Evolutionary conservation across 805 yeast genomes (phyloP).

Genomic region (Ogataea nakhonphanomensis): DNA sequence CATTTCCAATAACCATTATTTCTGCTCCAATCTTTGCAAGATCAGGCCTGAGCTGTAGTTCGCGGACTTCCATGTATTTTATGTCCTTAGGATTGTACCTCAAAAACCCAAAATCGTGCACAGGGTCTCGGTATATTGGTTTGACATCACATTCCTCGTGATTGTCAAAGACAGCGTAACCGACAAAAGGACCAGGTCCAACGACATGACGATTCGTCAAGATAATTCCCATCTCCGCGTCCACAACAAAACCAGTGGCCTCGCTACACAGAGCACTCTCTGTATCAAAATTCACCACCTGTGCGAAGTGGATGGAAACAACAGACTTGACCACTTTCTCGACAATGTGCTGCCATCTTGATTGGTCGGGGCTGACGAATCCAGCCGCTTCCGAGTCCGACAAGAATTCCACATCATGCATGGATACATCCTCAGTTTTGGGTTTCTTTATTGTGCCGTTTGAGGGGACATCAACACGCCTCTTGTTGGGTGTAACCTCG

Average conservation of each 20-base stretch:
- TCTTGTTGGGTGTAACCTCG: neutral
- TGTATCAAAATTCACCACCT: slow-evolving; percentile 82
- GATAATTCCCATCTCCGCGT: slow-evolving; percentile 74
- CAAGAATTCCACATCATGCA: slow-evolving; percentile 8
- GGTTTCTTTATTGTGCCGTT: slow-evolving; percentile 4
- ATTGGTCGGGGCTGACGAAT: slow-evolving; percentile 22
- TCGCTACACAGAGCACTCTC: slow-evolving; percentile 78
- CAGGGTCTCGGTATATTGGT: slow-evolving; percentile 89
- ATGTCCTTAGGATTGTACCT: slow-evolving; percentile 69
- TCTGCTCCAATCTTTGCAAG: slow-evolving; percentile 89
- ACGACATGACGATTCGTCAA: slow-evolving; percentile 93
- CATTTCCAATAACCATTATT: slow-evolving; percentile 93
- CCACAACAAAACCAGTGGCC: slow-evolving; percentile 96
- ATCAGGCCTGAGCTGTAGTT: slow-evolving; percentile 71
- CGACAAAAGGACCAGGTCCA: slow-evolving; percentile 91
- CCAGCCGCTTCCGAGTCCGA: slow-evolving; percentile 9
- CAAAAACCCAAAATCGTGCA: slow-evolving; percentile 90
- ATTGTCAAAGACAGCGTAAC: slow-evolving; percentile 88
- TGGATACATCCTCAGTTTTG: slow-evolving; percentile 4
- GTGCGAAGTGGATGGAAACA: slow-evolving; percentile 85
- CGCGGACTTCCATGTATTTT: slow-evolving; percentile 69
- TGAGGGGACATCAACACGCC: neutral
- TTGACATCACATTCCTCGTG: slow-evolving; percentile 88
- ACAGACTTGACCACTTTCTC: slow-evolving; percentile 79
- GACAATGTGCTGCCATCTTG: slow-evolving; percentile 77